Percentiles rank a stretch among this genome's conserved stretches.
Conservation (phyloP, 495 filamentous ascomycete species). For the Annulohypoxylon maeteangense region DNA sequence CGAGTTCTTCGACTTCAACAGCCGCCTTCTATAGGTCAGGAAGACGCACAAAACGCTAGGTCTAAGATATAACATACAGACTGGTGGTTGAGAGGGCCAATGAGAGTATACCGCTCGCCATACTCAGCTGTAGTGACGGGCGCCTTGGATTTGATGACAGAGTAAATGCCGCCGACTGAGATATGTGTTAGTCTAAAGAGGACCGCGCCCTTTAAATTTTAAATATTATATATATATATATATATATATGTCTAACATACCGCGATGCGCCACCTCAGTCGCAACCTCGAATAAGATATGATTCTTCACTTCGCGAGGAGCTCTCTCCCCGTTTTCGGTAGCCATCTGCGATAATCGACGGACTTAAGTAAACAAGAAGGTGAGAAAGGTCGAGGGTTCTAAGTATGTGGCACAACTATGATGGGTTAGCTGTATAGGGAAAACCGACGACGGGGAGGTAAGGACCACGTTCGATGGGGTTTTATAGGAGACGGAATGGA, state of each 20-base stretch:
- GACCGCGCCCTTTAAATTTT: too few relatives aligned
- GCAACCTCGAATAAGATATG: slow-evolving; percentile 88
- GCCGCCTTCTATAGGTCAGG: slow-evolving; percentile 69
- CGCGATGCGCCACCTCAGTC: slow-evolving; percentile 96
- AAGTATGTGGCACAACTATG: slow-evolving; percentile 12
- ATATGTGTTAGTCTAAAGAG: slow-evolving; percentile 13
- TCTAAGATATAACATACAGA: slow-evolving; percentile 67
- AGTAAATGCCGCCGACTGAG: slow-evolving; percentile 96
- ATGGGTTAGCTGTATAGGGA: not conserved
- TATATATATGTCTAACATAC: too few relatives aligned
- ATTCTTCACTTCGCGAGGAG: slow-evolving; percentile 60
- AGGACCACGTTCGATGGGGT: not conserved
- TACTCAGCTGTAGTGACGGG: slow-evolving; percentile 98
- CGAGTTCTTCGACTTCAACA: slow-evolving; percentile 93
- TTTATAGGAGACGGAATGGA: not conserved
- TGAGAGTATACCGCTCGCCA: slow-evolving; percentile 95
- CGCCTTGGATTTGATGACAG: slow-evolving; percentile 97
- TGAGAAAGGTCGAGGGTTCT: not conserved
- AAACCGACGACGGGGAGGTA: not conserved
- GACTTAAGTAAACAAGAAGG: not conserved
- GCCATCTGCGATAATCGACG: slow-evolving; percentile 44
- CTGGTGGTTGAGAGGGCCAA: slow-evolving; percentile 90
- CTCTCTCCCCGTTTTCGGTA: slow-evolving; percentile 49
- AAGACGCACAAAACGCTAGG: slow-evolving; percentile 4
- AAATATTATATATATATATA: too few relatives aligned